Percentiles rank a stretch among this genome's conserved stretches.
phyloP scores from a whole-genome alignment of 2,329 filamentous ascomycete species.

The Calycina herbarum region DNA sequence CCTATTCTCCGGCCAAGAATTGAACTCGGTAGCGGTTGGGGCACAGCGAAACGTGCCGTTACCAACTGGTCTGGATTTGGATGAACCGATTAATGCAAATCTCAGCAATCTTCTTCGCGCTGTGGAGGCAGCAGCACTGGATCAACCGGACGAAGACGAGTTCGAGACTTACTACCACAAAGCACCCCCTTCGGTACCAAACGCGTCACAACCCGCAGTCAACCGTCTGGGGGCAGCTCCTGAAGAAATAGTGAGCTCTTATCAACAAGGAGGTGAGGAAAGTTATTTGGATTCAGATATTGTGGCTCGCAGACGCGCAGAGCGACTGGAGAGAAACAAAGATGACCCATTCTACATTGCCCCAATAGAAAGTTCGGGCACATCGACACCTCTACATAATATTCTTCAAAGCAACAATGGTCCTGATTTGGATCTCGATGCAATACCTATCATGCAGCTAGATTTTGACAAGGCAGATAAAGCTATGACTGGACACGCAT shows the following conservation, averaged over 20 bases:
- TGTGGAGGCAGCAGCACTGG: conserved; percentile 52
- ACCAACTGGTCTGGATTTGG: conserved; percentile 73
- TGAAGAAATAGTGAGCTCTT: conserved; percentile 52
- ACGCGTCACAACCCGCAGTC: conserved; percentile 57
- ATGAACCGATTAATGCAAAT: conserved; percentile 77
- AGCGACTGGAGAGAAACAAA: conserved; percentile 77
- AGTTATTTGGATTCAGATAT: conserved; percentile 72
- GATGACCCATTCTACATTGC: conserved; percentile 96
- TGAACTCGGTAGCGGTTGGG: conserved; percentile 83
- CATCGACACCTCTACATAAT: conserved; percentile 76
- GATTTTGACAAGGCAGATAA: conserved; percentile 61
- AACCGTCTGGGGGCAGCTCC: conserved; percentile 48
- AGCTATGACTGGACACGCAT: conserved; percentile 31
- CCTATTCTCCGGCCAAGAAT: conserved; percentile 80
- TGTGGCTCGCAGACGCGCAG: conserved; percentile 69
- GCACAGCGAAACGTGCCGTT: conserved; percentile 86
- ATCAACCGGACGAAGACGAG: conserved; percentile 59
- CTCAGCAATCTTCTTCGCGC: conserved; percentile 63
- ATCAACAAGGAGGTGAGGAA: conserved; percentile 61
- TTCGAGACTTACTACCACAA: conserved; percentile 69
- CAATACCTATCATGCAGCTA: conserved; percentile 93
- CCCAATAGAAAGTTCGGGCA: conserved; percentile 53
- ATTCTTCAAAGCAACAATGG: conserved; percentile 73
- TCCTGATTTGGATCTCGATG: conserved; percentile 83
- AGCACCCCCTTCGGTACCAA: conserved; percentile 46